Evolutionary conservation across 805 yeast genomes (phyloP), one percentile per base, ranked within the genome.

Genomic region (Yamadazyma kitorensis): DNA sequence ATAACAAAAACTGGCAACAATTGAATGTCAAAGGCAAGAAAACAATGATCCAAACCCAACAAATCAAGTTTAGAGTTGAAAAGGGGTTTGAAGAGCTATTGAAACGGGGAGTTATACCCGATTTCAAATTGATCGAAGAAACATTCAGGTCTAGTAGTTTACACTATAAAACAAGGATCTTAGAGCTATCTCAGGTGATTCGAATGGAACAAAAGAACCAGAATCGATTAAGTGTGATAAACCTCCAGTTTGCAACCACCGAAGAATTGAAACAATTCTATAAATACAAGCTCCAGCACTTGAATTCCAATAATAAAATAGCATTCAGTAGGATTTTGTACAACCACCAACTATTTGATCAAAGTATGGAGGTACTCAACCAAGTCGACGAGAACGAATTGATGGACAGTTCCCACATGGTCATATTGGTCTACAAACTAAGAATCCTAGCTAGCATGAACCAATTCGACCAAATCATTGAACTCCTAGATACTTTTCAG

Each of bases 71-170:
- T 34, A 39, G 70, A 21, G 41, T 57, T 21, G 47, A 50, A 15
- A 44, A 49, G 28, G 72, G 71, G 15, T 59, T 66, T 27, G 41
- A 40, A 6, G 62, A 56, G 11, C 34, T 66, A 6, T 34, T 63
- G 17, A 40, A 56, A n/a, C 17, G 31, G 33, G 71, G 71, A 0
- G 54, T 66, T 6, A 45, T 52, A 17, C 72, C 72, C 0, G 69
- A 66, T 36, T 44, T 46, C 29, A 33, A 36, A 11, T 32, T 64
- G n/a, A 37, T 67, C 5, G 55, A 55, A 28, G 55, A 49, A 24
- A 61, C 70, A 0, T 57, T 61, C 33, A 40, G 49, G 18, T 44
- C 54, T 20, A 53, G 55, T 45, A 53, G 54, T 25, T 21, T 37
- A 13, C 36, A 21, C 9, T 22, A 29, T 12, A 42, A 34, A 19